These are phyloP conservation scores for Fusarium sp. DNA, from an alignment of 2,329 filamentous ascomycete genomes.

Conservation along the genomic window DNA sequence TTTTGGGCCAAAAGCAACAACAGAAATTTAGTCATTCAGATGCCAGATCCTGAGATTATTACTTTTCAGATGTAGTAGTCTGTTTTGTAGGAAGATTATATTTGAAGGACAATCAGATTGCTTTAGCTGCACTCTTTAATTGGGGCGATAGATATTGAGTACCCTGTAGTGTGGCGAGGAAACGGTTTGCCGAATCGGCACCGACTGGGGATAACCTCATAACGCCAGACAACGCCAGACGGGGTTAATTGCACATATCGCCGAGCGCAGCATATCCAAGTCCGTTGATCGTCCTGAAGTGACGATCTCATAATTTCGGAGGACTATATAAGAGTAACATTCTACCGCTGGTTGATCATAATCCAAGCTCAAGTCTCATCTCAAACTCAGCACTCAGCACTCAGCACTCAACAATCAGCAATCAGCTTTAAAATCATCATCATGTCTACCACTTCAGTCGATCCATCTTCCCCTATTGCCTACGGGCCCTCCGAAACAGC, in stretches of 20 bases:
- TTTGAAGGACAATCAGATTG: neutral
- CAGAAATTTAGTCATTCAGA: too few species aligned
- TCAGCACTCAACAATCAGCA: neutral
- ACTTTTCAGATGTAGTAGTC: too few species aligned
- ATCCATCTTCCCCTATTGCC: neutral
- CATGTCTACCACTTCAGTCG: neutral
- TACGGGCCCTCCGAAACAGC: neutral
- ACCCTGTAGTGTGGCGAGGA: neutral
- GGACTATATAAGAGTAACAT: neutral
- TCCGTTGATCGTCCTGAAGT: neutral
- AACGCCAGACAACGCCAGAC: conserved; percentile 4
- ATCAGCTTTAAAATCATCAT: neutral
- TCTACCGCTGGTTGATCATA: accelerated
- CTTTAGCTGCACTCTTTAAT: neutral
- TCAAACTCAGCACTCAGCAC: neutral
- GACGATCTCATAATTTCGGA: accelerated
- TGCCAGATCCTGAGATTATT: too few species aligned
- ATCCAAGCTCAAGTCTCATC: neutral
- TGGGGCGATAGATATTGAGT: neutral
- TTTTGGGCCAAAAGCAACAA: too few species aligned
- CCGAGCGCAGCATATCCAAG: neutral
- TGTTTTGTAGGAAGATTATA: too few species aligned
- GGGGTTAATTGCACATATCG: neutral
- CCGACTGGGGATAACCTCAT: conserved; percentile 7
- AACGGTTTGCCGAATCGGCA: neutral